Conservation (phyloP, 1,139 yeast species). For the Sugiyamaella japonica region DNA sequence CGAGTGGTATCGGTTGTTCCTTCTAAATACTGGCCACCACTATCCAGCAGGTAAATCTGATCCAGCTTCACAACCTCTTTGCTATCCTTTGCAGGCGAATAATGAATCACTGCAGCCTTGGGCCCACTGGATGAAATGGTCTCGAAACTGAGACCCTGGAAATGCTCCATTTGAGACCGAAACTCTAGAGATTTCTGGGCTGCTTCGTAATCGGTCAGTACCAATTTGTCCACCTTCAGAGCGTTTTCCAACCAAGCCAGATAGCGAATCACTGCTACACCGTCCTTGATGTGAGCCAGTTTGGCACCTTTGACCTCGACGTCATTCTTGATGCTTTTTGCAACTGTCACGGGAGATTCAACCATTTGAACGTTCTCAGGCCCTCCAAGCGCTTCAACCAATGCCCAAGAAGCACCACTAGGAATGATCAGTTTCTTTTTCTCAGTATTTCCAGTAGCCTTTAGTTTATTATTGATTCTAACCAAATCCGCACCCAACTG, state of each 20-base stretch:
- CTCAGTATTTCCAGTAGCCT: slow-evolving; percentile 3
- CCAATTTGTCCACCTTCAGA: slow-evolving; percentile 51
- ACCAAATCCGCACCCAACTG: slow-evolving; percentile 42
- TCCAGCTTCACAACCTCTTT: slow-evolving; percentile 71
- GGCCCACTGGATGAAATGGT: slow-evolving; percentile 93
- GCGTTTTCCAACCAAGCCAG: slow-evolving; percentile 85
- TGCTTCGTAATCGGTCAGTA: slow-evolving; percentile 78
- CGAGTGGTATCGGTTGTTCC: slow-evolving; percentile 98
- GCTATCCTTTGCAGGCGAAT: slow-evolving; percentile 65
- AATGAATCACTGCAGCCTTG: slow-evolving; percentile 92
- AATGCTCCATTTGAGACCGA: slow-evolving; percentile 55
- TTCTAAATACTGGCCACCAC: slow-evolving; percentile 91
- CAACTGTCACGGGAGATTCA: slow-evolving; percentile 60
- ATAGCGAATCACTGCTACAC: slow-evolving; percentile 73
- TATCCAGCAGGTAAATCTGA: slow-evolving; percentile 81
- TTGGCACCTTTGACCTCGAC: slow-evolving; percentile 75
- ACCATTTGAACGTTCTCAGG: slow-evolving; percentile 47
- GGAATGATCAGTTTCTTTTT: slow-evolving; percentile 56
- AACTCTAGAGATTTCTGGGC: slow-evolving; percentile 65
- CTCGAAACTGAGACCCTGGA: slow-evolving; percentile 82
- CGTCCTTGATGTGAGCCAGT: slow-evolving; percentile 82
- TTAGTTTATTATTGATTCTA: slow-evolving; percentile 18
- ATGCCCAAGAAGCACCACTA: slow-evolving; percentile 76
- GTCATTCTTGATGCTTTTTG: slow-evolving; percentile 76
- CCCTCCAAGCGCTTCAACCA: slow-evolving; percentile 56